phyloP scores from a whole-genome alignment of 2,329 filamentous ascomycete species.

The Fusarium abutilonis region DNA sequence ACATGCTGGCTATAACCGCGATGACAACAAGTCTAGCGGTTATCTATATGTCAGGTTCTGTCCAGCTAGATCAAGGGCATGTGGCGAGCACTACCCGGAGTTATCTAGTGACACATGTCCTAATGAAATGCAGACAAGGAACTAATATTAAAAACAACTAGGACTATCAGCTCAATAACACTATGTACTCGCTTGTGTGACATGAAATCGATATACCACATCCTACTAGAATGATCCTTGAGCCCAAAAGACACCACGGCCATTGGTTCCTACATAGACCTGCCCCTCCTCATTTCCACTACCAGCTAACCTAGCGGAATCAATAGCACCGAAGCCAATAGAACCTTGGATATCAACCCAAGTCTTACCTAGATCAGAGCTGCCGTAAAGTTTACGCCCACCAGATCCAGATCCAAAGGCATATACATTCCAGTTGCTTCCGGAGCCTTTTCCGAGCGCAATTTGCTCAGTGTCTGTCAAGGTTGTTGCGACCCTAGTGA shows the following conservation, averaged over 20 bases:
- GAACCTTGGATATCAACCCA: constrained; percentile 60
- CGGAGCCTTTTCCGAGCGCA: constrained; percentile 55
- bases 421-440: constrained; percentile 57
- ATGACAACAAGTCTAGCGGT: not conserved
- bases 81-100: too few species aligned
- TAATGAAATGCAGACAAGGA: too few species aligned
- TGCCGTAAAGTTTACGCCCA: constrained; percentile 58
- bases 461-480: constrained; percentile 56
- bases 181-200: not conserved
- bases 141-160: too few species aligned
- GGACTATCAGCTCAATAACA: not conserved
- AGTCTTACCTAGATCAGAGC: constrained; percentile 53
- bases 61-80: too few species aligned
- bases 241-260: constrained; percentile 55
- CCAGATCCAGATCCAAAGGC: constrained; percentile 57
- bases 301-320: constrained; percentile 53
- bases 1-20: too few species aligned
- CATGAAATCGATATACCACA: not conserved
- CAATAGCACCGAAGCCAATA: constrained; percentile 56
- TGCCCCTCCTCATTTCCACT: constrained; percentile 57
- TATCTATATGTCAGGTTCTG: too few species aligned
- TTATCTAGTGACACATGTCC: too few species aligned
- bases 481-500: constrained; percentile 52
- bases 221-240: constrained; percentile 14
- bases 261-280: constrained; percentile 63